phyloP scores from a whole-genome alignment of 805 yeast genomes.

The Candida namnaoensis region DNA sequence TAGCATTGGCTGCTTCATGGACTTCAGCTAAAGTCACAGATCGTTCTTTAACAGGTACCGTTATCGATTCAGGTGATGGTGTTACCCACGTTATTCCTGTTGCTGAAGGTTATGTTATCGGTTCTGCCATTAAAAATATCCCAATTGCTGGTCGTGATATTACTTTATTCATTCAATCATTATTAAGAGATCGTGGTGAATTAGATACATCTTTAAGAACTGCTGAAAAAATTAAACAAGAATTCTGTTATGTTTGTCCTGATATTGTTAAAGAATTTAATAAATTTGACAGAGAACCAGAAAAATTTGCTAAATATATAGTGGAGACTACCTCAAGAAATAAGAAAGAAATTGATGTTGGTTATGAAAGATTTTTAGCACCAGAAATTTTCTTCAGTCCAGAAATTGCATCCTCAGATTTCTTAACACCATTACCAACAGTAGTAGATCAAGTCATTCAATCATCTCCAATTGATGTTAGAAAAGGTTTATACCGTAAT shows the following conservation, averaged over 20 bases:
- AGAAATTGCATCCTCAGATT: slow-evolving; percentile 92
- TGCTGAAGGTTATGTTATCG: slow-evolving; percentile 98
- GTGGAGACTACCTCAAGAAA: slow-evolving; percentile 73
- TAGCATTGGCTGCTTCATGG: slow-evolving; percentile 99
- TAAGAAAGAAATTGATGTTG: slow-evolving; percentile 75
- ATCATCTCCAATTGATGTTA: slow-evolving; percentile 93
- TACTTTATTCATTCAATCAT: slow-evolving; percentile 84
- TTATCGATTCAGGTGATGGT: slow-evolving; percentile 97
- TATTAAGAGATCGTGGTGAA: slow-evolving; percentile 96
- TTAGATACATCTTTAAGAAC: slow-evolving; percentile 87
- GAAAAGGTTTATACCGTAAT: slow-evolving; percentile 92
- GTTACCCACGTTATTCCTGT: slow-evolving; percentile 99
- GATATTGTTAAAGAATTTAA: slow-evolving; percentile 95
- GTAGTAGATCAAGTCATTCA: slow-evolving; percentile 95
- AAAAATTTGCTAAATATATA: slow-evolving; percentile 85
- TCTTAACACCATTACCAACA: slow-evolving; percentile 91
- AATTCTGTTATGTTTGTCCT: slow-evolving; percentile 95
- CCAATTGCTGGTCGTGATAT: slow-evolving; percentile 99
- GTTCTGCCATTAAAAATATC: slow-evolving; percentile 92
- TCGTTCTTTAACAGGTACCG: slow-evolving; percentile 95
- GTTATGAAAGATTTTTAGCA: slow-evolving; percentile 95
- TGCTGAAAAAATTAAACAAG: slow-evolving; percentile 94
- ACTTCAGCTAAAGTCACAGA: slow-evolving; percentile 92
- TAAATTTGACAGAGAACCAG: slow-evolving; percentile 90
- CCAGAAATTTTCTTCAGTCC: slow-evolving; percentile 99